Percentiles rank a stretch among this genome's conserved stretches.
Conservation (phyloP, 257 asterid species). For the Jaltomata sinuosa region DNA sequence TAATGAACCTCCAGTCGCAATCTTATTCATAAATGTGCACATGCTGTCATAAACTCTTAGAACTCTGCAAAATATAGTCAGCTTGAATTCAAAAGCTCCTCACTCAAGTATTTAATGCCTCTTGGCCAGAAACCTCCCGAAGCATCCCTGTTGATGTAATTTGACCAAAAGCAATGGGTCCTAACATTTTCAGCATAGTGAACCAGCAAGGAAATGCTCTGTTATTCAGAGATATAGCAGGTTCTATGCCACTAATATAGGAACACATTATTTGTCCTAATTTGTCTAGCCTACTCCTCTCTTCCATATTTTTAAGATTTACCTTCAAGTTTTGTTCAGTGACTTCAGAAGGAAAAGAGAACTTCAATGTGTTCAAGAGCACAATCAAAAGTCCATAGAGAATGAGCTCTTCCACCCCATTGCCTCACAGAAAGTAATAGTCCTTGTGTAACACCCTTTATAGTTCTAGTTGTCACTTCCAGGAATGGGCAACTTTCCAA, state of each 20-base stretch:
- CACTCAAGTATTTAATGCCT: slow-evolving; percentile 64
- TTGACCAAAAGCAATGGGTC: slow-evolving; percentile 9
- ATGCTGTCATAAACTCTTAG: slow-evolving; percentile 76
- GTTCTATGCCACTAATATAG: not conserved
- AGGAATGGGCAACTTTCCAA: not conserved
- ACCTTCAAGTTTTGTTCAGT: not conserved
- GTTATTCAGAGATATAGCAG: not conserved
- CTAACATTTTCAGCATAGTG: not conserved
- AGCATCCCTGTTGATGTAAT: slow-evolving; percentile 49
- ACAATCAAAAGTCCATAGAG: not conserved
- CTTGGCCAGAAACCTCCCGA: slow-evolving; percentile 83
- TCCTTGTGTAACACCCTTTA: not conserved
- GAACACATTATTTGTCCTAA: not conserved
- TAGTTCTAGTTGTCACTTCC: not conserved
- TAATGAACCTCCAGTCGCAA: slow-evolving; percentile 49
- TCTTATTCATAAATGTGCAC: slow-evolving; percentile 54
- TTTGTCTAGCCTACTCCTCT: not conserved
- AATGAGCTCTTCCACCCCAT: not conserved
- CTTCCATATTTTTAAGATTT: not conserved
- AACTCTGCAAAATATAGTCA: slow-evolving; percentile 73
- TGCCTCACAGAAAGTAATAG: not conserved
- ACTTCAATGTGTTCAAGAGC: not conserved
- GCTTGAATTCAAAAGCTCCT: slow-evolving; percentile 70
- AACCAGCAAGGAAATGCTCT: not conserved
- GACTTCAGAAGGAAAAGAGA: not conserved